phyloP scores from a whole-genome alignment of 495 filamentous ascomycete genomes.

The Neurospora sp. region DNA sequence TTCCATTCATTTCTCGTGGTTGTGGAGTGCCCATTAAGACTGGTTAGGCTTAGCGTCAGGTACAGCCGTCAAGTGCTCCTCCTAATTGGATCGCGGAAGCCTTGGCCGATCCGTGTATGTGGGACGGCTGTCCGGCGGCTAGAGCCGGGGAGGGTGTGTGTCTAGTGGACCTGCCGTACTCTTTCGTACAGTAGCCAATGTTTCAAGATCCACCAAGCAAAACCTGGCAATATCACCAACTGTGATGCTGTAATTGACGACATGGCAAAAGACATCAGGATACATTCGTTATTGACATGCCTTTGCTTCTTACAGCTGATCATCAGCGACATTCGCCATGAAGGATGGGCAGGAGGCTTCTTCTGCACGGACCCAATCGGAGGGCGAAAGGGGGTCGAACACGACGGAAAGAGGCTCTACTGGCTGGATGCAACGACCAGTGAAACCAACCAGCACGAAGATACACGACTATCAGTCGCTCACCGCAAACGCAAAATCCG shows the following conservation, averaged over 20 bases:
- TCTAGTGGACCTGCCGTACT: background rate
- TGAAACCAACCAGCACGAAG: background rate
- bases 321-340: background rate
- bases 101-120: constrained; percentile 24
- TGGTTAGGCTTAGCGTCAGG: constrained; percentile 33
- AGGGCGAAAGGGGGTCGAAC: background rate
- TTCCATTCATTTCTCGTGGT: constrained; percentile 1
- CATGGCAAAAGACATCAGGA: background rate
- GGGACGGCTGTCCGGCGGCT: constrained; percentile 13
- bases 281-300: background rate
- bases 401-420: background rate
- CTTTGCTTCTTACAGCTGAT: background rate
- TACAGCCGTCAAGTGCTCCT: constrained; percentile 17
- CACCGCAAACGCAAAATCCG: background rate
- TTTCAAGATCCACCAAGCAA: background rate
- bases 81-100: constrained; percentile 38
- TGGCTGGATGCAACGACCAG: background rate
- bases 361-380: background rate
- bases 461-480: background rate
- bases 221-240: background rate
- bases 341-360: background rate
- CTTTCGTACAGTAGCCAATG: background rate
- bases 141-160: background rate
- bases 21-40: constrained; percentile 4
- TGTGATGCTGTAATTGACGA: background rate